Base-by-base conservation (phyloP, 768 basidiomycete species). In the Agaricus subrufescens region DNA sequence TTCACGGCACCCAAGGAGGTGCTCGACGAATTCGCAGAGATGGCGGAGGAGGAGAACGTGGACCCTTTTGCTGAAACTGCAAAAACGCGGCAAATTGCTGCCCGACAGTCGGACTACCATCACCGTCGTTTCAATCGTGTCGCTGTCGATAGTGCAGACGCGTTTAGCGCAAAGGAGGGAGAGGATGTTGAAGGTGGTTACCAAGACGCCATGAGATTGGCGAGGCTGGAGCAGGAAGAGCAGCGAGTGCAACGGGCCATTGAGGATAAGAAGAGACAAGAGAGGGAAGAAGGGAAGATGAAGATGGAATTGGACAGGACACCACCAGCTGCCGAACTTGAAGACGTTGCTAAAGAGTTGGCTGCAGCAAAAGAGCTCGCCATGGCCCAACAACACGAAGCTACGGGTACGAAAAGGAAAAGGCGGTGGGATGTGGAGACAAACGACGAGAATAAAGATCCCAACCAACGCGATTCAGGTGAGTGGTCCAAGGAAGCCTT, bases 21-120 rank as follows among this genome's bases (percentile, higher is more conserved):
- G 51, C 81, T 98, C 40, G 83, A 93, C 69, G 97, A 98, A 73
- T 97, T 98, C 61, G 89, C 87, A 29, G 87, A 94, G 55, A 82
- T 95, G 68, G 94, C 92, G 14, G 95, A 98, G 64, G 93, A 94
- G 66, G 96, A 98, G 66, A 81, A 95, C 71, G 71, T 90, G 66
- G 91, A 95, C 69, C 91, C 91, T 23, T 93, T 93, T 65, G 91
- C 91, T 50, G 94, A 95, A 74, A 95, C 93, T 11, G 91, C 94
- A 49, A 89, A 87, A 54, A 87, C 91, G 66, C 90, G 91, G 58
- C 96, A 98, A 76, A 92, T 98, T 67, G 91, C 95, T 25, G 79
- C 90, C 39, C 83, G 96, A 50, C 93, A 98, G 75, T 89, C 86
- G 50, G 96, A 97, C 68, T 99, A 98, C 67, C 96, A 98, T 68